Base-by-base conservation (phyloP, 1,284 basidiomycete species). In the Phylloboletellus chloephorus region DNA sequence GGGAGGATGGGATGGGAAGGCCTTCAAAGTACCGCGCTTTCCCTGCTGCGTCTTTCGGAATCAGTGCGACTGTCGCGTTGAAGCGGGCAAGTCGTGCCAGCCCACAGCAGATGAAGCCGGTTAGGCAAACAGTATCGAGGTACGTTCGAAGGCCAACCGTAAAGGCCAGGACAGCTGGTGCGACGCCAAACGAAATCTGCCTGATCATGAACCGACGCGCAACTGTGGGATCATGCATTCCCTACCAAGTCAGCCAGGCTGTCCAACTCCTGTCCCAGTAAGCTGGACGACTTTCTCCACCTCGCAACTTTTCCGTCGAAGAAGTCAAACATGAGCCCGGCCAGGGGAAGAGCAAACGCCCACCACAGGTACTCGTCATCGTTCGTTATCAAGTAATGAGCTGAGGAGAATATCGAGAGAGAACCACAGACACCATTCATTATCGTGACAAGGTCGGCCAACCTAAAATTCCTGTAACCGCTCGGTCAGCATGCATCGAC, bases 381-480 rank as follows among this genome's bases (percentile, higher is more conserved):
- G 51, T 84, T 80, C 20, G 87, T 87, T 40, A 89, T 57, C 50
- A 95, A 74, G 67, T 95, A 95, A 46, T 84, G 82, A 28, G 87
- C 91, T 7, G 90, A 94, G 25, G 88, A 93, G 64, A 95, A 95
- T 51, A 99, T 76, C 29, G 94, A 97, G 55, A 97, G 86, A 11
- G 90, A 90, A 44, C 96, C 96, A 67, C 96, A 99, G 63, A 98
- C 89, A 29, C 96, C 96, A 62, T 99, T 99, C 85, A 96, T 95
- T 52, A 99, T 91, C n/a, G 95, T 99, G 57, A 99, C 92, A 32
- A 96, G 78, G 68, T 99, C 95, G 53, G 95, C 95, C 24, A 98
- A 79, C 44, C 94, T 91, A 64, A 99, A 98, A 67, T 98, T 98
- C 54, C 95, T 96, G 56, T 24, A 52, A 23, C 33, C 41, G 48